Evolutionary conservation across 1,139 yeast species (phyloP).

Genomic region (Candida buenavistaensis): DNA sequence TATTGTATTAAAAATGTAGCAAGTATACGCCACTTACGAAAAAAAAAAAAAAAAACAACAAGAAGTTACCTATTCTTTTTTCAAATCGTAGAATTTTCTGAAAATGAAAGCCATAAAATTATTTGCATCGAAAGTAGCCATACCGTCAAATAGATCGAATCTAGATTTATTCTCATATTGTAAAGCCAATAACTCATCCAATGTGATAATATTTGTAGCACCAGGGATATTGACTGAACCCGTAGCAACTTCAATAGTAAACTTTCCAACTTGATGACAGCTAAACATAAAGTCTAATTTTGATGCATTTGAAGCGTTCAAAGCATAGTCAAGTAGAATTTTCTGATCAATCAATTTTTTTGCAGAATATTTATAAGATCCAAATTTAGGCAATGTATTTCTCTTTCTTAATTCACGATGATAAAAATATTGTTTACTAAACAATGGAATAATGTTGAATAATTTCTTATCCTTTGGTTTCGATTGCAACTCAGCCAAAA

Average conservation of each 20-base stretch:
- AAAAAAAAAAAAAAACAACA: too few species aligned
- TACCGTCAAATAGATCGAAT: conserved; percentile 60
- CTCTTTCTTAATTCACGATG: conserved; percentile 68
- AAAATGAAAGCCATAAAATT: conserved; percentile 67
- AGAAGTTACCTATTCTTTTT: too few species aligned
- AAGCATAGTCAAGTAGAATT: conserved; percentile 57
- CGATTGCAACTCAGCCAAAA: conserved; percentile 63
- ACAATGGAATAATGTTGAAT: conserved; percentile 58
- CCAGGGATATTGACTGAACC: conserved; percentile 50
- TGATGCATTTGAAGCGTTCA: conserved; percentile 51
- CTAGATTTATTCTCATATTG: conserved; percentile 61
- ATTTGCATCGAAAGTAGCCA: conserved; percentile 66
- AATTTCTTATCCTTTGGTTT: conserved; percentile 51
- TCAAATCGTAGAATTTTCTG: conserved; percentile 64
- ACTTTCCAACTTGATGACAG: conserved; percentile 72
- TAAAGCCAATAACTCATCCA: conserved; percentile 67
- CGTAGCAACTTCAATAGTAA: conserved; percentile 63
- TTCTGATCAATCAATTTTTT: conserved; percentile 75
- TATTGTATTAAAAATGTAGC: too few species aligned
- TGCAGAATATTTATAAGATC: conserved; percentile 80
- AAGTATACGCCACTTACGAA: too few species aligned
- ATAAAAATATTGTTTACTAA: conserved; percentile 78
- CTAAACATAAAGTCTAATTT: conserved; percentile 75
- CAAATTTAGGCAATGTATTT: conserved; percentile 73
- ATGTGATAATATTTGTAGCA: conserved; percentile 51